Evolutionary conservation across 495 filamentous ascomycete genomes (phyloP).

Genomic region (Hypoxylon subgilvum): DNA sequence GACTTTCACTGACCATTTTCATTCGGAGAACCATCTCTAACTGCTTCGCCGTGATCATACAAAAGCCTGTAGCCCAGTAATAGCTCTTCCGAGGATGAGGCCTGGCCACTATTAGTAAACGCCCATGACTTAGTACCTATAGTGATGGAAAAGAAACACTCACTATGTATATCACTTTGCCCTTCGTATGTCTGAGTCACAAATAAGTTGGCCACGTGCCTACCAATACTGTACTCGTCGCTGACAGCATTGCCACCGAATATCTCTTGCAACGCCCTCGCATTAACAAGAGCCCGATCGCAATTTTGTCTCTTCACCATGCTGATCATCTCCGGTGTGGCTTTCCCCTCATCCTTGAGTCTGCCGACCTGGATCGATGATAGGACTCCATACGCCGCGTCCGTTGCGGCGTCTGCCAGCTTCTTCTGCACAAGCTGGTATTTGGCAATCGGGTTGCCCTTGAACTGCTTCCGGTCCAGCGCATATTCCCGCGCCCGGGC

Average conservation of each 20-base stretch:
- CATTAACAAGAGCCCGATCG: conserved; percentile 82
- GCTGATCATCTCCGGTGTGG: conserved; percentile 94
- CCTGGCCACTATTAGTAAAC: conserved; percentile 47
- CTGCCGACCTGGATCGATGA: conserved; percentile 89
- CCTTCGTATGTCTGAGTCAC: conserved; percentile 98
- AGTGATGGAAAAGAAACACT: conserved; percentile 52
- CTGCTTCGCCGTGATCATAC: conserved; percentile 19
- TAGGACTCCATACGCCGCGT: conserved; percentile 85
- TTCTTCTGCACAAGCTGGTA: conserved; percentile 99
- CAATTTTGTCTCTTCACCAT: conserved; percentile 99
- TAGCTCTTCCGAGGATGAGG: conserved; percentile 66
- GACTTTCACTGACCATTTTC: no score
- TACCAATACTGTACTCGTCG: conserved; percentile 92
- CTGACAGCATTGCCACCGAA: conserved; percentile 97
- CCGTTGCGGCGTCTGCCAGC: conserved; percentile 87
- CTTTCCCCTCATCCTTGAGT: conserved; percentile 88
- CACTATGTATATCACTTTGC: conserved; percentile 94
- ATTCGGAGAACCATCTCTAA: no score
- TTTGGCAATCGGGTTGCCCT: conserved; percentile 91
- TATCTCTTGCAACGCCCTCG: conserved; percentile 85
- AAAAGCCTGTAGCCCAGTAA: conserved; percentile 67
- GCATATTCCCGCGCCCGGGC: conserved; percentile 80
- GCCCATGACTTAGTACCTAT: conserved; percentile 18
- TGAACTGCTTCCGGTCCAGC: conserved; percentile 93
- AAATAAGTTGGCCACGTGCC: conserved; percentile 95